Evolutionary conservation across 179 eudicot species (phyloP), one percentile per base, ranked within the genome.

Genomic region (Corrigiola litoralis): DNA sequence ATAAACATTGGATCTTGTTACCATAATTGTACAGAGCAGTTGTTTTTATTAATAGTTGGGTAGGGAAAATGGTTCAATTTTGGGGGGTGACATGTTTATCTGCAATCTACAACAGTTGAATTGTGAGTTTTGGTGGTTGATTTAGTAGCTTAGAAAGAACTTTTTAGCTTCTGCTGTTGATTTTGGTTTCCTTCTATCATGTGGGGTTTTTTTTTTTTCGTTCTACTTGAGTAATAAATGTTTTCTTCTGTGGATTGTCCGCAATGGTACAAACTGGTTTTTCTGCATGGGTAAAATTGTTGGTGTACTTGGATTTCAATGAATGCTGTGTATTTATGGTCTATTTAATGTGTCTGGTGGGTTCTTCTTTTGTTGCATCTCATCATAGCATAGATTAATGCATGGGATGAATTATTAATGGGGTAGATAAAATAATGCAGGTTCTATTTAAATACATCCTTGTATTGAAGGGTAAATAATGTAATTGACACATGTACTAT

Each of bases 281-380:
- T 59, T 59, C n/a, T 59, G 64, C 48, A 25, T 25, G 16, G 45
- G 18, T 58, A 33, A 59, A 33, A n/a, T 52, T 47, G 53, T 34
- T 18, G 0, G 34, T 41, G 49, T 59, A 58, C 34, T 59, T 68
- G 34, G 58, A 29, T 42, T 31, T 51, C 38, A 24, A 58, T 42
- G 16, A 58, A 29, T 66, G 58, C 40, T 41, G 25, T 41, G 51
- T 56, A 63, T 48, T 63, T 36, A 61, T 70, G 67, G 34, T 52
- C 61, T 16, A 52, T 52, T 24, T 45, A 24, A 53, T 53, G 64
- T 47, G 46, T 28, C 38, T 54, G 48, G 34, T 58, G 37, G 69
- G 58, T 38, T 49, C 29, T 23, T 46, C 13, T 46, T 16, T 67
- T 23, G 17, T 42, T 54, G 33, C 38, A 41, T 50, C 42, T 13